These are phyloP conservation scores for Lycium barbarum DNA, from an alignment of 257 asterid species.

Conservation along the genomic window DNA sequence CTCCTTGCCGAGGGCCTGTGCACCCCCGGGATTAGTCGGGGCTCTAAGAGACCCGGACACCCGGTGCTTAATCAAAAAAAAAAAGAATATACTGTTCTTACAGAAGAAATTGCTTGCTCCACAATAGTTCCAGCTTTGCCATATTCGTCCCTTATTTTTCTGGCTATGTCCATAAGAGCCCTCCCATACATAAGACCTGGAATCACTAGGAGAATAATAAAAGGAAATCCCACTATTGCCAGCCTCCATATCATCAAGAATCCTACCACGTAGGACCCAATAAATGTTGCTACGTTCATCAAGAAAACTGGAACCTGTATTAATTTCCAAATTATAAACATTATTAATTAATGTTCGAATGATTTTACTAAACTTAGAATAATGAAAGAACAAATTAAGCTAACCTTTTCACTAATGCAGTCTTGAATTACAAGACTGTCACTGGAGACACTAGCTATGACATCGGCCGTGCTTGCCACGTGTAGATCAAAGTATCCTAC, in stretches of 20 bases:
- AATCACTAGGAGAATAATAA: slow-evolving; percentile 56
- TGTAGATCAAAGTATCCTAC: slow-evolving; percentile 87
- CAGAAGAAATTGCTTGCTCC: slow-evolving; percentile 80
- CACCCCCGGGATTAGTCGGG: too few relatives aligned
- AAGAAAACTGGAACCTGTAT: slow-evolving; percentile 72
- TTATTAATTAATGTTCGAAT: too few relatives aligned
- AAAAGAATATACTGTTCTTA: slow-evolving; percentile 83
- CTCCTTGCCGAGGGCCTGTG: too few relatives aligned
- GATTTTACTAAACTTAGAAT: too few relatives aligned
- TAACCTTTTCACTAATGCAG: too few relatives aligned
- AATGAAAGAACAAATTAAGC: too few relatives aligned
- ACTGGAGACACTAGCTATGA: slow-evolving; percentile 72
- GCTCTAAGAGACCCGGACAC: too few relatives aligned
- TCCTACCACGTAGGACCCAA: slow-evolving; percentile 65
- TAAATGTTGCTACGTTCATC: slow-evolving; percentile 67
- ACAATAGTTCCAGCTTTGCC: slow-evolving; percentile 63
- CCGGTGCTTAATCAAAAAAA: too few relatives aligned
- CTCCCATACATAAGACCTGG: slow-evolving; percentile 93
- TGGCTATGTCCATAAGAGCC: slow-evolving; percentile 63
- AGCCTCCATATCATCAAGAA: slow-evolving; percentile 78
- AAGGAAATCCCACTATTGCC: slow-evolving; percentile 75
- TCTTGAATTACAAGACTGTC: slow-evolving; percentile 86
- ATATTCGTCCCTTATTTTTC: slow-evolving; percentile 68
- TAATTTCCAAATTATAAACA: background rate
- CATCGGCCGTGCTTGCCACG: slow-evolving; percentile 83